Evolutionary conservation across 345 rosid species (phyloP), one percentile per base, ranked within the genome.

Genomic region (Eucalyptus marginata): DNA sequence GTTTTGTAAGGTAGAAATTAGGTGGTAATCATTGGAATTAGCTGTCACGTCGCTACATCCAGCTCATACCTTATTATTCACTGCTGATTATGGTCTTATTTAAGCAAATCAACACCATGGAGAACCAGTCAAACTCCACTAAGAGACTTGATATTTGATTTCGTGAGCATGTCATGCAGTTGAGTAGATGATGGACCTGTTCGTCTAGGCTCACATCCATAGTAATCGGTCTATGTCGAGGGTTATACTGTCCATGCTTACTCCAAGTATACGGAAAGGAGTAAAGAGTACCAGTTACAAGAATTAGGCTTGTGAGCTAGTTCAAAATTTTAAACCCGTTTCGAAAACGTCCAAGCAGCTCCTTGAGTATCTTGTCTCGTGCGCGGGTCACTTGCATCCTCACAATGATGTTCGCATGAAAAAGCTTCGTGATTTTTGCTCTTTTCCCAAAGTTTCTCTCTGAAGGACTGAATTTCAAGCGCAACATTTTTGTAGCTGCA

Each of bases 401-500:
- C 10, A 36, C 81, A 36, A 36, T 36, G 83, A 71, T 3, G 83
- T 71, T 18, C 24, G 27, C 27, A 10, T 40, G 46, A 71, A 71
- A 18, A 71, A 71, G 81, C 81, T 36, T 71, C 27, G 2, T 33
- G 46, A 18, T 10, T 71, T 2, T 71, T 71, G 81, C 46, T 71
- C 81, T 36, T 16, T 68, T 71, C 81, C 0, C 25, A 0, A 10
- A 36, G 83, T 71, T 71, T 36, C 1, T 71, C 1, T 1, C 46
- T 71, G 83, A 71, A 18, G 27, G 83, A 71, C 27, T 18, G 83
- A 71, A 43, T 36, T 36, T 71, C 46, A 5, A 71, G 1, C 13
- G 4, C 46, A 5, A 71, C 25, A 62, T 49, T 88, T 49, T 87
- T 87, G 87, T 71, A 93, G 95, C 87, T 89, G 86, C 86, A 89